These are phyloP conservation scores for Sugiyamaella floridensis DNA, from an alignment of 805 yeast genomes.

Conservation along the genomic window DNA sequence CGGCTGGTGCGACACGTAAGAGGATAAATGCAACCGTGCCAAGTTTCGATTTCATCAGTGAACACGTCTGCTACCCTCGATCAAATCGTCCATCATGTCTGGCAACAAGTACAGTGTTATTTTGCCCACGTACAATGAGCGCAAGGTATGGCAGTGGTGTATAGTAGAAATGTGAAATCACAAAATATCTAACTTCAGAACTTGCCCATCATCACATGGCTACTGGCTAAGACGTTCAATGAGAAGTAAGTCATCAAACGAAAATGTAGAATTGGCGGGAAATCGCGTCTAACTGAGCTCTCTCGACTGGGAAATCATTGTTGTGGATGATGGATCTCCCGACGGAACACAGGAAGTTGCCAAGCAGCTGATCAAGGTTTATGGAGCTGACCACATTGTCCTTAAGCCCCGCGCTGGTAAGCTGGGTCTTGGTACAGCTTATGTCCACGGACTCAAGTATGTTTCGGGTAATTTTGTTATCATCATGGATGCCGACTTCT, in stretches of 20 bases:
- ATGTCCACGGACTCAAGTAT: constrained; percentile 65
- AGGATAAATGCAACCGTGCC: background rate
- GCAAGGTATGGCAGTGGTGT: constrained; percentile 31
- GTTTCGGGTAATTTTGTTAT: constrained; percentile 69
- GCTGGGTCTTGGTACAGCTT: constrained; percentile 74
- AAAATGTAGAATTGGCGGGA: background rate
- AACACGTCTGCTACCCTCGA: background rate
- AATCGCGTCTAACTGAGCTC: constrained; percentile 26
- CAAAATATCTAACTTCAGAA: constrained; percentile 26
- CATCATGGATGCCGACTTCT: constrained; percentile 80
- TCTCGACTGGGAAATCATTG: constrained; percentile 67
- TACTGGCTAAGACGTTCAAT: constrained; percentile 60
- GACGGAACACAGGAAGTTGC: constrained; percentile 78
- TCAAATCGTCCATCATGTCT: background rate
- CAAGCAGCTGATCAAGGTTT: constrained; percentile 36
- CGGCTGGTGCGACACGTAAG: background rate
- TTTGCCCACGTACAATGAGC: constrained; percentile 73
- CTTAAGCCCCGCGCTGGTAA: constrained; percentile 70
- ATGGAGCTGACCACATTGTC: constrained; percentile 54
- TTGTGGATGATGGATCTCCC: constrained; percentile 75
- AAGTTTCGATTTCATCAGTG: background rate
- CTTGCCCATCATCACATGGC: constrained; percentile 62
- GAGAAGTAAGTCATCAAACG: constrained; percentile 31
- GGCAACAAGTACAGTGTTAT: constrained; percentile 60
- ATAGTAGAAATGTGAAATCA: background rate